These are phyloP conservation scores for Fusarium clavum DNA, from an alignment of 2,329 filamentous ascomycete species.

Conservation along the genomic window DNA sequence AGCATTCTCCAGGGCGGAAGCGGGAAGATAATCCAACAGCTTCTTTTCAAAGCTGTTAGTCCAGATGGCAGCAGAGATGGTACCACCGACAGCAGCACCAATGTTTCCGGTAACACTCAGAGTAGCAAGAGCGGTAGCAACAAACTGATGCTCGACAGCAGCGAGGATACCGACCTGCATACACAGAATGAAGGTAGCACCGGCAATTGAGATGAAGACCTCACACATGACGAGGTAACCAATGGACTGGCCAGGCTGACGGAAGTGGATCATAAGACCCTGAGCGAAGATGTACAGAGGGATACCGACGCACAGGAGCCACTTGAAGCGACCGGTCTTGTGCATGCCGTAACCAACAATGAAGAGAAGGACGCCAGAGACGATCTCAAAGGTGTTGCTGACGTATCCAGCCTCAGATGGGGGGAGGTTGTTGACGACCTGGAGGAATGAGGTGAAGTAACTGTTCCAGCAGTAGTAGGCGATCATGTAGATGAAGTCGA, in stretches of 20 bases:
- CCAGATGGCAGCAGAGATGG: conserved; percentile 50
- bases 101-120: conserved; percentile 46
- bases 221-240: conserved; percentile 63
- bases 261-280: conserved; percentile 53
- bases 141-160: conserved; percentile 49
- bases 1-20: conserved; percentile 50
- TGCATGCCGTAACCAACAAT: conserved; percentile 61
- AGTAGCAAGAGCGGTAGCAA: conserved; percentile 49
- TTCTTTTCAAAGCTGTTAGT: conserved; percentile 53
- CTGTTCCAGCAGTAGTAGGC: conserved; percentile 60
- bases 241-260: conserved; percentile 35
- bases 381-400: conserved; percentile 60
- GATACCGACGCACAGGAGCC: conserved; percentile 59
- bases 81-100: conserved; percentile 46
- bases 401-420: conserved; percentile 62
- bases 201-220: conserved; percentile 63
- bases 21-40: conserved; percentile 64
- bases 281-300: conserved; percentile 66
- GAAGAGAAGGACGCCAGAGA: conserved; percentile 59
- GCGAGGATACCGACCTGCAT: conserved; percentile 47
- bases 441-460: conserved; percentile 64
- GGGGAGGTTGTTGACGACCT: conserved; percentile 61
- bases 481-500: conserved; percentile 55
- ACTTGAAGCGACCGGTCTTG: conserved; percentile 64
- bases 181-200: conserved; percentile 60